Base-by-base conservation (phyloP, 345 rosid genomes). In the Brassica cretica region DNA sequence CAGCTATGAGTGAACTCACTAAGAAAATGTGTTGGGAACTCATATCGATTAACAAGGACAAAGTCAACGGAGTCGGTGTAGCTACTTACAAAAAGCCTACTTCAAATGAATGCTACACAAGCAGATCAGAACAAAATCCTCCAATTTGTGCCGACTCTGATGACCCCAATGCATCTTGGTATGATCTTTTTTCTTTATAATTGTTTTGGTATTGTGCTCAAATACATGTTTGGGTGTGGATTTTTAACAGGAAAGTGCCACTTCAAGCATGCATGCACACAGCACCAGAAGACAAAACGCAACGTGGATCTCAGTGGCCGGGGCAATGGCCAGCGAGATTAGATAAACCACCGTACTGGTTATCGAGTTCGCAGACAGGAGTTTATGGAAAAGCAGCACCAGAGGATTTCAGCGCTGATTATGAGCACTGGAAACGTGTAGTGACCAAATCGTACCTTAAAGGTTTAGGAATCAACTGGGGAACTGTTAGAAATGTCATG, bases 111-210 rank as follows among this genome's bases (percentile, higher is more conserved):
- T 95, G 98, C 86, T 95, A 93, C 68, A 86, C 80, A 84, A 82
- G 80, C 73, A 86, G 94, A 88, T 68, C 92, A 76, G 60, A 82
- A 67, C 91, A 80, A 30, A 84, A 85, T 71, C 99, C 99, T 83
- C 91, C 93, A 9, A 61, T 93, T 46, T 95, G 99, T 69, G 62
- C 84, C 1, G 82, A 82, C 37, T 85, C 97, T 63, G 98, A 95
- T 85, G 99, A 93, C 85, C 89, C 92, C 16, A 88, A 93, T 85
- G 99, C 97, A 10, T 92, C 97, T 78, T 91, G 97, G 98, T 95
- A 87, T 77, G 68, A n/a, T 51, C 49, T 51, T 53, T 49, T 10
- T 24, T 0, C 27, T 68, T 62, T 12, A 27, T 56, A 58, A 5
- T 60, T 53, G 60, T 14, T 55, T 69, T 2, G 15, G 14, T 56